A percentile compares a stretch with the other conserved stretches of the same genome.
Conservation (phyloP, 2,329 filamentous ascomycete genomes). For the Fusarium duplospermum region DNA sequence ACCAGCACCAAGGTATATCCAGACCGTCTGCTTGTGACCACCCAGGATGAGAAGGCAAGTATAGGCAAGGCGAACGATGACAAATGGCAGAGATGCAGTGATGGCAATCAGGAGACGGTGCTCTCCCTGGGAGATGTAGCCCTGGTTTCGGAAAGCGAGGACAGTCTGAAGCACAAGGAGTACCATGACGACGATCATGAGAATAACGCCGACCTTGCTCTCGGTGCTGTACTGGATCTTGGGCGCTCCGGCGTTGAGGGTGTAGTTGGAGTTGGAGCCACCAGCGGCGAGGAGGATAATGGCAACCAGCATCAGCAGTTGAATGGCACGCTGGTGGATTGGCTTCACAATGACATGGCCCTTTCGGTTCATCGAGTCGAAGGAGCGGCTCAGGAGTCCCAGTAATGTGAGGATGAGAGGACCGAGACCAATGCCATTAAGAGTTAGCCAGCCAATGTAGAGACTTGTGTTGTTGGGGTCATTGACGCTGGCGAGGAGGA, state of each 20-base stretch:
- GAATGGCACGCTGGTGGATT: conserved; percentile 50
- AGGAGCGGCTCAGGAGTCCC: conserved; percentile 49
- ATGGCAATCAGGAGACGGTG: conserved; percentile 63
- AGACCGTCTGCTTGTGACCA: conserved; percentile 41
- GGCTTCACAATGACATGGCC: conserved; percentile 44
- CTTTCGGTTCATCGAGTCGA: conserved; percentile 61
- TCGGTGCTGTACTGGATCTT: conserved; percentile 43
- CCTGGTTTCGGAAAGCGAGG: conserved; percentile 54
- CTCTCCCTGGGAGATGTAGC: conserved; percentile 60
- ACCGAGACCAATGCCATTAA: conserved; percentile 53
- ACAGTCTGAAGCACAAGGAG: conserved; percentile 55
- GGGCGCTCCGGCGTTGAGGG: conserved; percentile 32
- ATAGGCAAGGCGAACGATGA: conserved; percentile 49
- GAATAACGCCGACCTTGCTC: conserved; percentile 43
- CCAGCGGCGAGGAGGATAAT: conserved; percentile 50
- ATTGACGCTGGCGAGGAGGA: conserved; percentile 57
- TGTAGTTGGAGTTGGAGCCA: conserved; percentile 44
- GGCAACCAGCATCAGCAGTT: conserved; percentile 56
- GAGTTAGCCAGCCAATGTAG: conserved; percentile 48
- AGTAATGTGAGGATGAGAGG: conserved; percentile 59
- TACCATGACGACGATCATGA: conserved; percentile 53
- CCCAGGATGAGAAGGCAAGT: conserved; percentile 46
- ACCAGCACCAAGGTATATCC: conserved; percentile 48
- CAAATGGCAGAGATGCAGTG: conserved; percentile 48
- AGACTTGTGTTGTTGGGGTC: conserved; percentile 60